Evolutionary conservation across 192 early-diverging fungal species (phyloP), one percentile per base, ranked within the genome.

Genomic region (Gigaspora rosea): DNA sequence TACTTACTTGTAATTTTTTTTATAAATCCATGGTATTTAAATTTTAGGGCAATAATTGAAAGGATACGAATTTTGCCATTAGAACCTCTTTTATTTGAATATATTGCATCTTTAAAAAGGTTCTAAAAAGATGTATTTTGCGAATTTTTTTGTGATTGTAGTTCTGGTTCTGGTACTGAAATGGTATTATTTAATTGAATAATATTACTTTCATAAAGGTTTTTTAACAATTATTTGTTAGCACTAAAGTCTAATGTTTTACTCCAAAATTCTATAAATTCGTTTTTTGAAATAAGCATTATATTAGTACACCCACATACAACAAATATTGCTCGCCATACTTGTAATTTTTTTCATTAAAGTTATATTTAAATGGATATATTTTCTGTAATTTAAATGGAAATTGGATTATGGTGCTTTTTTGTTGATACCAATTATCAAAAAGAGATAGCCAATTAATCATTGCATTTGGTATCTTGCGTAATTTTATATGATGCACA

Each of bases 181-280:
- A n/a, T n/a, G n/a, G n/a, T n/a, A n/a, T n/a, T n/a, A n/a, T n/a
- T n/a, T n/a, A n/a, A n/a, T n/a, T n/a, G n/a, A 50, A 50, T 6
- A 9, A 50, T 9, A 9, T 50, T 50, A 9, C 8, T 50, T 50
- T 50, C 12, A 12, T 50, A 50, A 6, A 50, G 12, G 49, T 50
- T 50, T 9, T 50, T 50, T 12, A 50, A 50, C 12, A 50, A 9
- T 50, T 50, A 6, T 50, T 50, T 61, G 22, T 61, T 22, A 9
- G 22, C n/a, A 27, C 22, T 61, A 61, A 22, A 9, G 8, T 61
- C 22, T 27, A 27, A 61, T 8, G 22, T 9, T 61, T 22, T 61
- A 61, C 22, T 61, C 58, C 22, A 61, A 61, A 61, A 61, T 61
- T 61, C 58, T 27, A 61, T 61, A 61, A 22, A 27, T 61, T 13